phyloP scores from a whole-genome alignment of 1,284 basidiomycete genomes.

The Cryptococcus depauperatus region DNA sequence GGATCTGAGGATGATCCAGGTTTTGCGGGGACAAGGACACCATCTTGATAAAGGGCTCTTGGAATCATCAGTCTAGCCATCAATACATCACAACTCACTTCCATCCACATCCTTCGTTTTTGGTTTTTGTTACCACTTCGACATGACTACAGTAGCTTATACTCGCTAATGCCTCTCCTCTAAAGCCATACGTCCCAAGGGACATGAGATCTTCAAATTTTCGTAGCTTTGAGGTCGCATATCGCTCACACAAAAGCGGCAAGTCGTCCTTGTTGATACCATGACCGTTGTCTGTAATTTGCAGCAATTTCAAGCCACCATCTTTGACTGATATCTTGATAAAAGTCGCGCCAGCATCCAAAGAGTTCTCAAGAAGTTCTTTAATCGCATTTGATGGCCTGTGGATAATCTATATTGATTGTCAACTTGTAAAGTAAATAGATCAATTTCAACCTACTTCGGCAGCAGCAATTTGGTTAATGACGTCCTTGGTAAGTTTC shows the following conservation, averaged over 20 bases:
- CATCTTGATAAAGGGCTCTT: conserved; percentile 74
- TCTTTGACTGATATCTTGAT: conserved; percentile 88
- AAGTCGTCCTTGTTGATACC: conserved; percentile 79
- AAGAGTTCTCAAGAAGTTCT: conserved; percentile 87
- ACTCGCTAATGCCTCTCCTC: conserved; percentile 93
- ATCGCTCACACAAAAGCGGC: conserved; percentile 84
- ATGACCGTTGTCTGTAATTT: conserved; percentile 94
- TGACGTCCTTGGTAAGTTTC: conserved; percentile 49
- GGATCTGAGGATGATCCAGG: conserved; percentile 64
- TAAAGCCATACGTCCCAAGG: conserved; percentile 91
- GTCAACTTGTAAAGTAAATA: not conserved
- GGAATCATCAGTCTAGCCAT: not conserved
- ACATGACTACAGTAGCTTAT: conserved; percentile 91
- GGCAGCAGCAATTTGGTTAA: conserved; percentile 57
- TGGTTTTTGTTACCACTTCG: conserved; percentile 81
- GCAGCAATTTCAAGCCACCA: conserved; percentile 88
- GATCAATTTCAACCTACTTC: conserved; percentile 43
- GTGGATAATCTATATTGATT: conserved; percentile 76
- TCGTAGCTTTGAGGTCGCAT: conserved; percentile 89
- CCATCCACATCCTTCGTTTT: conserved; percentile 72
- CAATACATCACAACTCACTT: conserved; percentile 54
- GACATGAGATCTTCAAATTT: conserved; percentile 76
- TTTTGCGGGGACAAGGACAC: conserved; percentile 60
- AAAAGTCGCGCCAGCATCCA: conserved; percentile 83
- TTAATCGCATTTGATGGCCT: conserved; percentile 93